Percentiles rank a stretch among this genome's conserved stretches.
Conservation (phyloP, 768 basidiomycete species). For the Brasilioporus rufonigricans region DNA sequence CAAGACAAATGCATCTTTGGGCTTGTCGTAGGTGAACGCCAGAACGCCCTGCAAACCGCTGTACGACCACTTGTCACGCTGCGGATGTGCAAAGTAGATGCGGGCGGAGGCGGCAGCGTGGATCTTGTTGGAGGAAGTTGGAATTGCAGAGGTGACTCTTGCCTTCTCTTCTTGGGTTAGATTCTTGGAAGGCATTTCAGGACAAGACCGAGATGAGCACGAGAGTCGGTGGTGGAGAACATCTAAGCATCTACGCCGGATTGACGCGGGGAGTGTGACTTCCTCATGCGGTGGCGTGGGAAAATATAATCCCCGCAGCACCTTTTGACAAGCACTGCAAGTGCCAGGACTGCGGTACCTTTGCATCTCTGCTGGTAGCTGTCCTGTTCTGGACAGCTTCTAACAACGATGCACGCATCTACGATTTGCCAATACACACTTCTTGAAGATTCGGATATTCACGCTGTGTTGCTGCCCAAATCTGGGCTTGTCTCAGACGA, state of each 20-base stretch:
- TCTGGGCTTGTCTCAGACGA: no score
- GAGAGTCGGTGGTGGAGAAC: background rate
- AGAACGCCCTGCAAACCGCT: conserved; percentile 85
- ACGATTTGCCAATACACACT: no score
- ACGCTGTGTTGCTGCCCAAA: no score
- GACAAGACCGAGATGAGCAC: background rate
- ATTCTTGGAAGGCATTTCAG: conserved; percentile 68
- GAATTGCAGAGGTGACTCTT: conserved; percentile 65
- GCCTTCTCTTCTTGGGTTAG: conserved; percentile 74
- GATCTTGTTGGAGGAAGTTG: conserved; percentile 66
- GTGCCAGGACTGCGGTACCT: no score
- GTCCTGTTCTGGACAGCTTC: no score
- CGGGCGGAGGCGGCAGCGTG: conserved; percentile 77
- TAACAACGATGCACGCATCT: no score
- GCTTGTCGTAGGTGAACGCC: conserved; percentile 63
- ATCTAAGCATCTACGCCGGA: conserved; percentile 2
- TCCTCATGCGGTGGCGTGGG: conserved; percentile 11
- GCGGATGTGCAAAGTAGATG: conserved; percentile 86
- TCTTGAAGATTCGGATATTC: no score
- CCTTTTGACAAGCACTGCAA: no score
- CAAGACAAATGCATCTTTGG: conserved; percentile 57
- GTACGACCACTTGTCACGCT: conserved; percentile 79
- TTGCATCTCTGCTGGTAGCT: no score
- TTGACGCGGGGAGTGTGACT: conserved; percentile 9
- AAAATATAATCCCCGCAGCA: background rate